These are phyloP conservation scores for Suillus variegatus DNA, from an alignment of 768 basidiomycete species.

Conservation along the genomic window DNA sequence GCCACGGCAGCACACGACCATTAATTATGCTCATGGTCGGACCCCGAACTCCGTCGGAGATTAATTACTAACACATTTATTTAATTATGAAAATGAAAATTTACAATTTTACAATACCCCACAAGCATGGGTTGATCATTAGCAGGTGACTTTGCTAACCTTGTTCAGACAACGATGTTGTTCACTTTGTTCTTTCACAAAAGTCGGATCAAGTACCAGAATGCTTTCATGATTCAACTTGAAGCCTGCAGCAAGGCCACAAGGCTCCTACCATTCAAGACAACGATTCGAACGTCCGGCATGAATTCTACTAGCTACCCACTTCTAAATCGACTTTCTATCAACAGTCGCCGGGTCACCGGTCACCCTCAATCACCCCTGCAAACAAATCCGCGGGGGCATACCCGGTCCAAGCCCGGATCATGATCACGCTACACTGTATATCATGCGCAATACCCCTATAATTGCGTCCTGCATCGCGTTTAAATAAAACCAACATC, in stretches of 20 bases:
- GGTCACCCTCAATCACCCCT: no score
- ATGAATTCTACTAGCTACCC: no score
- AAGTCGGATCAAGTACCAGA: neutral
- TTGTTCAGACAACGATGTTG: neutral
- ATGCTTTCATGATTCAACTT: neutral
- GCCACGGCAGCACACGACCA: neutral
- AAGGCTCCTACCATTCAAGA: neutral
- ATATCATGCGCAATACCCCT: neutral
- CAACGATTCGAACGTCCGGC: neutral
- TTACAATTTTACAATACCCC: neutral
- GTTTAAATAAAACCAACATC: neutral
- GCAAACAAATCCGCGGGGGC: constrained; percentile 1
- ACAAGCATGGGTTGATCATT: neutral
- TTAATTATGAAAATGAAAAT: constrained; percentile 3
- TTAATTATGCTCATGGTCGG: neutral
- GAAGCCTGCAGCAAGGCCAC: neutral
- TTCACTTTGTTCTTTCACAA: neutral
- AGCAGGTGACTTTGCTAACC: neutral
- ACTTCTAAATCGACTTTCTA: neutral
- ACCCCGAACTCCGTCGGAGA: neutral
- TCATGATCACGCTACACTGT: neutral
- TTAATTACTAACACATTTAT: neutral
- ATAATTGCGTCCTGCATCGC: neutral
- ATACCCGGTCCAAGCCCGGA: neutral
- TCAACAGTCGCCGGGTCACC: neutral